Evolutionary conservation across 2,329 filamentous ascomycete genomes (phyloP).

Genomic region (Penicillium sp.): DNA sequence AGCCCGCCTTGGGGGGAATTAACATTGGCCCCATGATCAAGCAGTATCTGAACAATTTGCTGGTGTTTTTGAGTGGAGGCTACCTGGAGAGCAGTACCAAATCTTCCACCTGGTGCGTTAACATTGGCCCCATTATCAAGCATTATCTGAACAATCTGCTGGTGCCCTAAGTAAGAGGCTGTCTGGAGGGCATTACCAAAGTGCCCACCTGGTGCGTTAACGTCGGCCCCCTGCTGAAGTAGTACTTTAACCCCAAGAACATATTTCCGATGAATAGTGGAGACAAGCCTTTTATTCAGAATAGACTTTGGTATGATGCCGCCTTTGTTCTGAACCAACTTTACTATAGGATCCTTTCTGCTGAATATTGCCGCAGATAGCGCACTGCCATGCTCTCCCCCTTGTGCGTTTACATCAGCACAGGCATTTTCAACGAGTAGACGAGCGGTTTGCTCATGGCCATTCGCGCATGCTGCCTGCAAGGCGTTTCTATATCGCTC

Average conservation of each 20-base stretch:
- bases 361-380: conserved; percentile 3
- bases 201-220: neutral
- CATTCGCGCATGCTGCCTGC: conserved; percentile 10
- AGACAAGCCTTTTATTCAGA: neutral
- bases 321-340: neutral
- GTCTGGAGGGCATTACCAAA: conserved; percentile 3
- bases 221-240: conserved; percentile 21
- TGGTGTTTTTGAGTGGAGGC: neutral
- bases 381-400: neutral
- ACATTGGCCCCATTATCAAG: neutral
- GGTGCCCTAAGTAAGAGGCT: neutral
- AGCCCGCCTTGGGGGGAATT: neutral
- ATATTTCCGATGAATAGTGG: neutral
- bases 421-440: neutral
- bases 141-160: conserved; percentile 10
- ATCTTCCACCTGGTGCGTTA: neutral
- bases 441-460: conserved; percentile 14
- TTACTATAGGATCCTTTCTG: neutral
- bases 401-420: neutral
- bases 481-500: conserved; percentile 9
- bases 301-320: neutral
- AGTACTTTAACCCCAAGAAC: conserved; percentile 18
- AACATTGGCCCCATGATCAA: conserved; percentile 19
- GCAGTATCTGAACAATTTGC: conserved; percentile 18
- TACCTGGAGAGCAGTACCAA: neutral